Evolutionary conservation across 2,329 filamentous ascomycete genomes (phyloP).

Genomic region (Trichoderma pleuroti): DNA sequence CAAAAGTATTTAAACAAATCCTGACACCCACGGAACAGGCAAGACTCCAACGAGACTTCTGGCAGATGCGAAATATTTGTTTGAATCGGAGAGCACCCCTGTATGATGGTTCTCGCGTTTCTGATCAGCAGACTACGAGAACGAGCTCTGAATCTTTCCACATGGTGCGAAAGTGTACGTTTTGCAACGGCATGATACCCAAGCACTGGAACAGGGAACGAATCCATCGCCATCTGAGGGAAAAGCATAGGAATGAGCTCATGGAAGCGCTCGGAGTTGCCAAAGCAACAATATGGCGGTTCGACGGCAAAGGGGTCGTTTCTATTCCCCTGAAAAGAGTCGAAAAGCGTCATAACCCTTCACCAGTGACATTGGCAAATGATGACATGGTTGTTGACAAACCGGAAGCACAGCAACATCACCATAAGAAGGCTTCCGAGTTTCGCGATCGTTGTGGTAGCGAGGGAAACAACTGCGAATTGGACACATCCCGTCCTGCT

Average conservation of each 20-base stretch:
- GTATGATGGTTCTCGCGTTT: constrained; percentile 36
- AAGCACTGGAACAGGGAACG: constrained; percentile 29
- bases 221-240: constrained; percentile 29
- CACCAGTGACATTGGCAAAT: not conserved
- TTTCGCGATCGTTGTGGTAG: constrained; percentile 21
- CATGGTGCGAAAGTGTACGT: constrained; percentile 32
- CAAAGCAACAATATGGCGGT: not conserved
- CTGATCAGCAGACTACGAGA: constrained; percentile 31
- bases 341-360: not conserved
- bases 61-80: constrained; percentile 1
- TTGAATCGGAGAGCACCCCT: constrained; percentile 37
- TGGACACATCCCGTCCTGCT: not conserved
- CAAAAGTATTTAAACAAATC: constrained; percentile 31
- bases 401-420: not conserved
- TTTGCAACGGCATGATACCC: constrained; percentile 34
- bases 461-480: constrained; percentile 1
- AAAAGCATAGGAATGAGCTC: constrained; percentile 29
- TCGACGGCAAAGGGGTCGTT: not conserved
- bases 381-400: not conserved
- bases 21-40: constrained; percentile 35
- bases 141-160: constrained; percentile 38
- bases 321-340: constrained; percentile 1
- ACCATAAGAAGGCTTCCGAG: not conserved
- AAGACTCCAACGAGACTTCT: not conserved
- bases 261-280: constrained; percentile 18